A percentile compares a stretch with the other conserved stretches of the same genome.
Conservation (phyloP, 495 filamentous ascomycete genomes). For the Usnea hakonensis region DNA sequence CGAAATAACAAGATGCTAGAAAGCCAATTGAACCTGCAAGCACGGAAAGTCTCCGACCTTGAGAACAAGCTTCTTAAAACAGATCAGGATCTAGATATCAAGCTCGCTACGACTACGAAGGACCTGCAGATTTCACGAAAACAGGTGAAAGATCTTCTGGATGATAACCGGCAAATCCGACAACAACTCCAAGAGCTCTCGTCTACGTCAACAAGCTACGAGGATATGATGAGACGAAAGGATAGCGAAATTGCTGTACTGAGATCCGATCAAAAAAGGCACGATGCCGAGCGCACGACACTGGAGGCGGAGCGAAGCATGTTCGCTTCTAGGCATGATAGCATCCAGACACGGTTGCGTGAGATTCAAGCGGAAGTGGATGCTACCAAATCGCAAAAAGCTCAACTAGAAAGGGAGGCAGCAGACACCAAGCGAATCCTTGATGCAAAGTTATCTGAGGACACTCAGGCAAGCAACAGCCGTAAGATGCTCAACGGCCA, state of each 20-base stretch:
- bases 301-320: constrained; percentile 68
- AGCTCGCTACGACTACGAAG: constrained; percentile 72
- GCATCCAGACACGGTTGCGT: constrained; percentile 65
- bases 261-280: constrained; percentile 70
- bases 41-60: constrained; percentile 81
- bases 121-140: constrained; percentile 64
- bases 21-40: constrained; percentile 82
- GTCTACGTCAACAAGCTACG: constrained; percentile 85
- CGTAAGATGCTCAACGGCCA: constrained; percentile 82
- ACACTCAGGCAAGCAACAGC: constrained; percentile 76
- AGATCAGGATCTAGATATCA: constrained; percentile 86
- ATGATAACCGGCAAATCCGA: constrained; percentile 77
- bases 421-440: constrained; percentile 80
- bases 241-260: constrained; percentile 87
- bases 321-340: constrained; percentile 68
- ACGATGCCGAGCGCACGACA: constrained; percentile 64
- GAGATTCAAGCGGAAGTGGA: constrained; percentile 84
- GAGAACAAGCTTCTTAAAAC: constrained; percentile 75
- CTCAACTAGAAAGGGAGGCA: constrained; percentile 77
- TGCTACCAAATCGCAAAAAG: constrained; percentile 74
- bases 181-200: constrained; percentile 83
- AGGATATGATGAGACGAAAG: constrained; percentile 84
- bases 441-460: constrained; percentile 81
- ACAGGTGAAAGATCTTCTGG: constrained; percentile 64
- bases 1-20: constrained; percentile 86